Conservation (phyloP, 2,329 filamentous ascomycete genomes). For the Talaromyces amestolkiae region DNA sequence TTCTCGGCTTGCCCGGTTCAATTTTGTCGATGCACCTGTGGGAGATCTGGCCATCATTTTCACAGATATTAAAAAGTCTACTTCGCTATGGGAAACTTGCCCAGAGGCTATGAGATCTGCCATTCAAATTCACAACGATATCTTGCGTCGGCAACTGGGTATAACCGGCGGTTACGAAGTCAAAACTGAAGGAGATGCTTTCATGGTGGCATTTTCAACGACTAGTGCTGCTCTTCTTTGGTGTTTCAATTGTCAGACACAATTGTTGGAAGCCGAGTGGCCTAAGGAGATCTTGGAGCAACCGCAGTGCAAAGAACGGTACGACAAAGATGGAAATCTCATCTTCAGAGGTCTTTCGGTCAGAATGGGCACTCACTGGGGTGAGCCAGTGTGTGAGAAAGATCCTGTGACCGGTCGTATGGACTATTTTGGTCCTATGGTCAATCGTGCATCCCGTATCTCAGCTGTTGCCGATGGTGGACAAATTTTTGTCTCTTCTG, state of each 20-base stretch:
- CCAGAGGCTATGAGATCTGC: constrained; percentile 93
- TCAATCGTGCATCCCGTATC: constrained; percentile 93
- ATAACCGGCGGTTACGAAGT: constrained; percentile 97
- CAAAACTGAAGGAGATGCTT: constrained; percentile 98
- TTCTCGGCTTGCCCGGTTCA: constrained; percentile 80
- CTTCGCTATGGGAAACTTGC: constrained; percentile 91
- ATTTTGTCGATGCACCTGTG: constrained; percentile 86
- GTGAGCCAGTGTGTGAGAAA: constrained; percentile 87
- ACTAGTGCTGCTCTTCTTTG: constrained; percentile 91
- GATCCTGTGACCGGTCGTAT: constrained; percentile 96
- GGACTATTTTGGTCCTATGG: constrained; percentile 99
- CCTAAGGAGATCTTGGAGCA: constrained; percentile 88
- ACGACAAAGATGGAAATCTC: constrained; percentile 78
- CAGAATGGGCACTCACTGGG: constrained; percentile 96
- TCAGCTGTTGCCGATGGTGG: constrained; percentile 92
- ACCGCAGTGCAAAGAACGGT: constrained; percentile 75
- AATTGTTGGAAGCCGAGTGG: constrained; percentile 86
- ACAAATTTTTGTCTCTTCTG: constrained; percentile 92
- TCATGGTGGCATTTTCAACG: constrained; percentile 98
- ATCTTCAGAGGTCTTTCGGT: constrained; percentile 95
- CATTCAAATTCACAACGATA: constrained; percentile 95
- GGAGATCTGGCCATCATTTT: constrained; percentile 93
- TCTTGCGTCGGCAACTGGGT: constrained; percentile 89
- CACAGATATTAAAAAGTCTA: constrained; percentile 99
- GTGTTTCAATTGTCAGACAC: constrained; percentile 91